Base-by-base conservation (phyloP, 1,139 yeast genomes). In the Suhomyces wounanorum region DNA sequence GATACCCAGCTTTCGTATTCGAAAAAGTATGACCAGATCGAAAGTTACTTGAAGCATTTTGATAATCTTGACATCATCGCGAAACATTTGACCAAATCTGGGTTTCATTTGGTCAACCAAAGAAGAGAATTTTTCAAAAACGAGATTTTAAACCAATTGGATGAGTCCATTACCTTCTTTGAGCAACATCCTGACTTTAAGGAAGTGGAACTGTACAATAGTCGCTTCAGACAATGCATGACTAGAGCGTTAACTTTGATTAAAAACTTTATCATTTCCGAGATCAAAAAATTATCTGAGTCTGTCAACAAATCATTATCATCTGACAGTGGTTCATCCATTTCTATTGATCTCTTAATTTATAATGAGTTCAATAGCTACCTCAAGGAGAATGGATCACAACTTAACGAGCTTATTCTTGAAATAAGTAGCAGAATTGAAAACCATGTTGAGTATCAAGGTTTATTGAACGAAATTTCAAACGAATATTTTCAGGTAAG, bases 181-280 rank as follows among this genome's bases (percentile, higher is more conserved):
- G 62, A 63, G 3, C 23, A 53, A 9, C 77, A 74, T 55, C 72
- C 78, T 1, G 75, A 79, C 38, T 87, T 87, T 60, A 84, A 80
- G 61, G 96, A 91, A 52, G 75, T 84, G 16, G 96, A 86, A 35
- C 63, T 82, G 3, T 91, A 89, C 65, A 79, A 79, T 43, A 82
- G 85, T 57, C 78, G 94, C 53, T 89, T 89, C 68, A 80, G 90
- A 53, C 96, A 89, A 60, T 89, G 97, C 62, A 78, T 91, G 81
- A 85, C 95, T 0, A 79, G 97, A 53, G 85, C 96, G 0, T 75
- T 91, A 50, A 84, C 96, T 0, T 73, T 94, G 56, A 81, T 90
- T 21, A 81, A 86, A 56, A 88, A 86, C 58, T 89, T 84, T 62
- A 71, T 89, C 52, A 77, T 78, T 26, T 78, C 74, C 43, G 79